Percentiles rank a stretch among this genome's conserved stretches.
Evolutionary conservation across 2,329 filamentous ascomycete genomes (phyloP).

Genomic region (Microsporum ferrugineum): DNA sequence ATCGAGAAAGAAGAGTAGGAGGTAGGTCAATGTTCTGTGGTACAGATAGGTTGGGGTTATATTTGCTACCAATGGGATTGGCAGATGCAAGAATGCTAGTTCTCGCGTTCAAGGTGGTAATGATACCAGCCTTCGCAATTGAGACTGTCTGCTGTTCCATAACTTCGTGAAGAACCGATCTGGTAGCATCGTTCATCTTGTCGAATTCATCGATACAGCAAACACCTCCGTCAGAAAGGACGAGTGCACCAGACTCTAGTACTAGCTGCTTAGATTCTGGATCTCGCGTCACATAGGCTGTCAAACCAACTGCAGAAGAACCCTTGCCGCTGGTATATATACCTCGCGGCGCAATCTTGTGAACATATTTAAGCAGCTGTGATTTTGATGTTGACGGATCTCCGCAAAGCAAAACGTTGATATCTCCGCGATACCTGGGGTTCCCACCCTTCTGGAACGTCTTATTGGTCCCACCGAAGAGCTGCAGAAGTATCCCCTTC

Average conservation of each 20-base stretch:
- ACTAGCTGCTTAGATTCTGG: slow-evolving; percentile 63
- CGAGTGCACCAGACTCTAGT: slow-evolving; percentile 61
- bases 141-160: slow-evolving; percentile 74
- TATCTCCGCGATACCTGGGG: slow-evolving; percentile 90
- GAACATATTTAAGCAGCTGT: slow-evolving; percentile 84
- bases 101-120: slow-evolving; percentile 82
- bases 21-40: slow-evolving; percentile 97
- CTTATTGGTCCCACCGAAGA: slow-evolving; percentile 97
- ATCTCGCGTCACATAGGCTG: slow-evolving; percentile 65
- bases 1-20: slow-evolving; percentile 86
- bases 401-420: slow-evolving; percentile 92
- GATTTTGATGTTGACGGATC: slow-evolving; percentile 96
- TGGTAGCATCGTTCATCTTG: slow-evolving; percentile 65
- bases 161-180: slow-evolving; percentile 65
- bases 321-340: slow-evolving; percentile 68
- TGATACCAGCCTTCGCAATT: slow-evolving; percentile 67
- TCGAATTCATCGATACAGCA: slow-evolving; percentile 73
- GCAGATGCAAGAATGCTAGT: slow-evolving; percentile 94
- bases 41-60: slow-evolving; percentile 89
- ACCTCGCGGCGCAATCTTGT: slow-evolving; percentile 89
- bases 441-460: slow-evolving; percentile 93
- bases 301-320: slow-evolving; percentile 64
- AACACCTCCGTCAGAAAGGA: slow-evolving; percentile 62
- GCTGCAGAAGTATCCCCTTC: slow-evolving; percentile 90
- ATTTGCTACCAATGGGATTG: slow-evolving; percentile 95